phyloP scores from a whole-genome alignment of 1,284 basidiomycete species.

The Cutaneotrichosporon cutaneum region DNA sequence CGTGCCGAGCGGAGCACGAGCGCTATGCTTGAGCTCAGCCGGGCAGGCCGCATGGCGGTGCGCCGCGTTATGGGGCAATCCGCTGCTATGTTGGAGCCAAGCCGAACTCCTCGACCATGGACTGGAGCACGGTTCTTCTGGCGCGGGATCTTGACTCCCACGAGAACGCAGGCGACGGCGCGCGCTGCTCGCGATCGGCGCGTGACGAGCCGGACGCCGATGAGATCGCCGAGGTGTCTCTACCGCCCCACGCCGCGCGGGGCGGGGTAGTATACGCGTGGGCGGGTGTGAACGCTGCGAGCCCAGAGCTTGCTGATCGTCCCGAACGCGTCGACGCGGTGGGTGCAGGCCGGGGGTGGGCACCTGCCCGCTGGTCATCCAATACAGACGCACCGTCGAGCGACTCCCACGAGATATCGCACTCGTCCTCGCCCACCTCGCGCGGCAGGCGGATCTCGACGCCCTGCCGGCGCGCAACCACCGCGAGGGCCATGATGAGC shows the following conservation, averaged over 20 bases:
- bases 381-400: neutral
- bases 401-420: conserved; percentile 11
- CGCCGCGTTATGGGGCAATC: too few relatives aligned
- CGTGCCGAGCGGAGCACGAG: too few relatives aligned
- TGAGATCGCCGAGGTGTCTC: too few relatives aligned
- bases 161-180: too few relatives aligned
- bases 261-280: neutral
- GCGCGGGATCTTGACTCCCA: neutral
- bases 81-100: conserved; percentile 17
- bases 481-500: conserved; percentile 35
- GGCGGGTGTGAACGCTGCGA: neutral
- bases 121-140: conserved; percentile 33
- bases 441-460: conserved; percentile 16
- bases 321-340: too few relatives aligned
- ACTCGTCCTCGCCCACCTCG: conserved; percentile 2
- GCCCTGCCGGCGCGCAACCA: conserved; percentile 33
- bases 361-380: neutral
- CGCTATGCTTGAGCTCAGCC: too few relatives aligned
- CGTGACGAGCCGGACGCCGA: neutral
- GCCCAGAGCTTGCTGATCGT: too few relatives aligned
- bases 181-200: too few relatives aligned
- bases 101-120: conserved; percentile 42
- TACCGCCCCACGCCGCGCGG: too few relatives aligned
- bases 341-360: too few relatives aligned
- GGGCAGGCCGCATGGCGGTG: too few relatives aligned